Conservation (phyloP, 768 basidiomycete species). For the Sistotremastrum suecicum region DNA sequence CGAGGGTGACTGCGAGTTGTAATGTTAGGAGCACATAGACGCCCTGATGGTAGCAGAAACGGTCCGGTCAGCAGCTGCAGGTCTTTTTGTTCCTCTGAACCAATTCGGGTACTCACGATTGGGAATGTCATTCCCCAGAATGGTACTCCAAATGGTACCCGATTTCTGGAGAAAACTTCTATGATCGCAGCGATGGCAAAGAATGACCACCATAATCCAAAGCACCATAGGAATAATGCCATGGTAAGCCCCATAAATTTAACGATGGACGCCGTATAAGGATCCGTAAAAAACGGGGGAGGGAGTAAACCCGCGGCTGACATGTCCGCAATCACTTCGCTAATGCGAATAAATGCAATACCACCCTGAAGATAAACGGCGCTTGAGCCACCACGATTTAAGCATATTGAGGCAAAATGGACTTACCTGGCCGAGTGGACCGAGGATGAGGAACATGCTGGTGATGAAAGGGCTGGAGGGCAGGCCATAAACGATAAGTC, state of each 20-base stretch:
- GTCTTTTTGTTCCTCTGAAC: neutral
- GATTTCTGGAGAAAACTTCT: slow-evolving; percentile 24
- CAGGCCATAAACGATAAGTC: slow-evolving; percentile 42
- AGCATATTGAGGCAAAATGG: slow-evolving; percentile 37
- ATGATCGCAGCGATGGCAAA: slow-evolving; percentile 38
- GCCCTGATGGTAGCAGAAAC: slow-evolving; percentile 20
- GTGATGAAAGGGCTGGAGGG: slow-evolving; percentile 33
- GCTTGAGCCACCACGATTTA: slow-evolving; percentile 17
- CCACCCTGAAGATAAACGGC: too few species aligned
- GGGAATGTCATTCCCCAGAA: slow-evolving; percentile 66
- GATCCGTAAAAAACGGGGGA: slow-evolving; percentile 18
- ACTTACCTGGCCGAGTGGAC: slow-evolving; percentile 58
- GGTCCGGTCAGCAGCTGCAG: neutral
- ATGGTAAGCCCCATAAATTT: slow-evolving; percentile 31
- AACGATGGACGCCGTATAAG: slow-evolving; percentile 24
- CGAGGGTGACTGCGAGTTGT: slow-evolving; percentile 31
- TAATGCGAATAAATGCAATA: too few species aligned
- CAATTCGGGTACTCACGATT: slow-evolving; percentile 28
- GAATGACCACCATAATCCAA: slow-evolving; percentile 49
- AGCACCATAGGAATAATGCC: slow-evolving; percentile 43
- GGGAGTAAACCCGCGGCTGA: too few species aligned
- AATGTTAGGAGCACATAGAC: slow-evolving; percentile 57
- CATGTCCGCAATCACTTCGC: too few species aligned
- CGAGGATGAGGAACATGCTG: slow-evolving; percentile 59
- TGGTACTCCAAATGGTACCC: slow-evolving; percentile 37